Evolutionary conservation across 805 yeast genomes (phyloP).

Genomic region (Alloascoidea hylecoeti): DNA sequence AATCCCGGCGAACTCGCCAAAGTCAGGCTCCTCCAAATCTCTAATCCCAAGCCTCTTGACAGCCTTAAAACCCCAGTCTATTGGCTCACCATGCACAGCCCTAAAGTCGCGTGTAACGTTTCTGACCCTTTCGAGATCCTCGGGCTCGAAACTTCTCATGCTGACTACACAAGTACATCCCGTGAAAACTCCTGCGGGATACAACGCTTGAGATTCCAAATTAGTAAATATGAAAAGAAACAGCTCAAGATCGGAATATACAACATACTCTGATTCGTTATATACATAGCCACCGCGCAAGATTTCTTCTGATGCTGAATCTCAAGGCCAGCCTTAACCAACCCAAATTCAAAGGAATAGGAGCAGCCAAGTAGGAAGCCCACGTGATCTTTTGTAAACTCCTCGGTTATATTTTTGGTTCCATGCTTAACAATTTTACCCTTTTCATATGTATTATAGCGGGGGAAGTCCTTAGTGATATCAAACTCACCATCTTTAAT

Average conservation of each 20-base stretch:
- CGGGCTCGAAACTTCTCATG: conserved; percentile 23
- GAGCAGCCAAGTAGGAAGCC: conserved; percentile 29
- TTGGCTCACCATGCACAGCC: conserved; percentile 25
- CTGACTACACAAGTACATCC: conserved; percentile 23
- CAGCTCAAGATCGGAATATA: too few species aligned
- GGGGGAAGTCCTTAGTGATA: conserved; percentile 21
- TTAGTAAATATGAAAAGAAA: too few species aligned
- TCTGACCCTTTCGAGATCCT: conserved; percentile 17
- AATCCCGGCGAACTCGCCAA: conserved; percentile 19
- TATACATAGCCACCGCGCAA: conserved; percentile 9
- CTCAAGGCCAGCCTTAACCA: conserved; percentile 15
- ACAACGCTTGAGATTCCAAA: conserved; percentile 8
- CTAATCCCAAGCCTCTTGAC: conserved; percentile 20
- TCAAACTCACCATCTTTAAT: conserved; percentile 10
- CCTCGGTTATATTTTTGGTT: conserved; percentile 10
- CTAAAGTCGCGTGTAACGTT: conserved; percentile 17
- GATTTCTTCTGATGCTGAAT: conserved; percentile 6
- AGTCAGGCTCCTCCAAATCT: conserved; percentile 20
- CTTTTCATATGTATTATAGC: conserved; percentile 19
- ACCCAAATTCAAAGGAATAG: conserved; percentile 23
- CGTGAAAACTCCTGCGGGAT: conserved; percentile 19
- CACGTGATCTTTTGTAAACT: conserved; percentile 22
- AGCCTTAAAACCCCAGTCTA: conserved; percentile 27
- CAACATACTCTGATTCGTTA: too few species aligned
- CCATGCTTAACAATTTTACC: conserved; percentile 13